phyloP scores from a whole-genome alignment of 352 stramenopile species.

The Elongisporangium undulatum region DNA sequence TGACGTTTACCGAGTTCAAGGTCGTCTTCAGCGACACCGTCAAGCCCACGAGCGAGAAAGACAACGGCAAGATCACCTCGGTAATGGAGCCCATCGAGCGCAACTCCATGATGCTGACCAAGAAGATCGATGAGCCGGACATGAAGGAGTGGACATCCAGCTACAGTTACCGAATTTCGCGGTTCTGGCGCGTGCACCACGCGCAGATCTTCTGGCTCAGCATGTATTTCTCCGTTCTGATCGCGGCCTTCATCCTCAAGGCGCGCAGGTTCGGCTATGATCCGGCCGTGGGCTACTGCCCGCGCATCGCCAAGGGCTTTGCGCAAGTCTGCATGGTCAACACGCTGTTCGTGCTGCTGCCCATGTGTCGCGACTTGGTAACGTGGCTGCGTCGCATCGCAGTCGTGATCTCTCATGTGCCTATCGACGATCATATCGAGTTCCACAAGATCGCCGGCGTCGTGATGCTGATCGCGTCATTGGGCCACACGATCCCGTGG shows the following conservation, averaged over 20 bases:
- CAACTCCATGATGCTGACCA: slow-evolving; percentile 1
- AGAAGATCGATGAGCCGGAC: slow-evolving; percentile 1
- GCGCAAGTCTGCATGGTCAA: slow-evolving; percentile 73
- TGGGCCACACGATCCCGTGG: slow-evolving; percentile 51
- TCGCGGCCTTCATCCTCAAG: slow-evolving; percentile 45
- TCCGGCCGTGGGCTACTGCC: slow-evolving; percentile 43
- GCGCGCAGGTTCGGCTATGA: slow-evolving; percentile 31
- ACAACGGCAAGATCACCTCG: slow-evolving; percentile 6
- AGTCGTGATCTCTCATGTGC: slow-evolving; percentile 47
- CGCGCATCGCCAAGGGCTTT: slow-evolving; percentile 60
- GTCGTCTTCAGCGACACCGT: slow-evolving; percentile 32
- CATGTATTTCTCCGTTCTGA: slow-evolving; percentile 37
- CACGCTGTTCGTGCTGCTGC: slow-evolving; percentile 66
- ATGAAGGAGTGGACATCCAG: slow-evolving; percentile 8
- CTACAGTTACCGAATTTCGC: slow-evolving; percentile 14
- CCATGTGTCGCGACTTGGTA: slow-evolving; percentile 72
- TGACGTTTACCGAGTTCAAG: slow-evolving; percentile 58
- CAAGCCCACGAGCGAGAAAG: slow-evolving; percentile 14
- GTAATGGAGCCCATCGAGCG: slow-evolving; percentile 2
- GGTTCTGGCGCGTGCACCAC: slow-evolving; percentile 40
- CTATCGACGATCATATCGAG: slow-evolving; percentile 59
- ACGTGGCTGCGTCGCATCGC: slow-evolving; percentile 35
- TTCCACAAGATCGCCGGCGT: slow-evolving; percentile 76
- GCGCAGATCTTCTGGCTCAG: slow-evolving; percentile 46
- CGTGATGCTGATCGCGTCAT: slow-evolving; percentile 55